Percentiles rank a stretch among this genome's conserved stretches.
Evolutionary conservation across 2,329 filamentous ascomycete genomes (phyloP).

Genomic region (Trichoderma afroharzianum): DNA sequence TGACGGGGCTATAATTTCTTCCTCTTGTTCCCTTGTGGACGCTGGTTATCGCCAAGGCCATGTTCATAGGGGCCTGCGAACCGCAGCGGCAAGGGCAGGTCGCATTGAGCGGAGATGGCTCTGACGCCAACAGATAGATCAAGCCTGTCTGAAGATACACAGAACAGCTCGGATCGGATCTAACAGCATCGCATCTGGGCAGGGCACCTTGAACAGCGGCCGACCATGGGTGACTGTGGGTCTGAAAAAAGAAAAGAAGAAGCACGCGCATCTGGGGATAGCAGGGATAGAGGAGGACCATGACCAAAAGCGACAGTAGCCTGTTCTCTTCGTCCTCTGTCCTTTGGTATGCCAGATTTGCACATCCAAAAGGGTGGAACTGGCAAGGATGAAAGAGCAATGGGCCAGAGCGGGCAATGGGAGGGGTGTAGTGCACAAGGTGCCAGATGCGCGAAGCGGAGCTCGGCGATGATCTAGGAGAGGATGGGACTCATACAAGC

Average conservation of each 20-base stretch:
- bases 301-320: background rate
- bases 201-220: conserved; percentile 10
- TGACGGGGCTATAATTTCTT: background rate
- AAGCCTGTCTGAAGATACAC: conserved; percentile 1
- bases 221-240: conserved; percentile 15
- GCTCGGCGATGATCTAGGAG: conserved; percentile 9
- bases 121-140: conserved; percentile 13
- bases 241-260: conserved; percentile 12
- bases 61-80: background rate
- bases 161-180: conserved; percentile 12
- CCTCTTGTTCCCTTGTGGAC: background rate
- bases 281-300: conserved; percentile 16
- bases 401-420: background rate
- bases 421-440: conserved; percentile 5
- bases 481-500: background rate
- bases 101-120: conserved; percentile 6
- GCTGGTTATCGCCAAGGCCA: conserved; percentile 10
- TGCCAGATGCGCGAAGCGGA: conserved; percentile 10
- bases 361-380: conserved; percentile 15
- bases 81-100: conserved; percentile 12
- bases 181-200: conserved; percentile 10
- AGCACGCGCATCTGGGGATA: conserved; percentile 20
- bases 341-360: conserved; percentile 23
- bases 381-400: conserved; percentile 13
- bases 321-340: background rate